Percentiles rank a stretch among this genome's conserved stretches.
phyloP scores from a whole-genome alignment of 345 rosid species.

The Acer saccharum region DNA sequence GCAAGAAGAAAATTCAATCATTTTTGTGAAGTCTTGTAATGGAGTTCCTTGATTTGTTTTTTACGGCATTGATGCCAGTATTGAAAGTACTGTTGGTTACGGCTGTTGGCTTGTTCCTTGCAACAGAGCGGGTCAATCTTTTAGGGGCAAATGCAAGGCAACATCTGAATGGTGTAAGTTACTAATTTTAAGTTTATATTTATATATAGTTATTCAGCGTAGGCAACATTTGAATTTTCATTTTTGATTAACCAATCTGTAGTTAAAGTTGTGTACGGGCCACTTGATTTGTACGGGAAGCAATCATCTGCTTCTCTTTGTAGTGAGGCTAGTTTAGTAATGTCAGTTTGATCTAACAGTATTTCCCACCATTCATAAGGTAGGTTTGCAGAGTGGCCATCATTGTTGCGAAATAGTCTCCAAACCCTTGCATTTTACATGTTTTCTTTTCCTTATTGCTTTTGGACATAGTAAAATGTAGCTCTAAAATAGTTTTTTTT shows the following conservation, averaged over 20 bases:
- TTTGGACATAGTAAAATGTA: too few relatives aligned
- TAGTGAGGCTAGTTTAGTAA: background rate
- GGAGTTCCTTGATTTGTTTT: conserved; percentile 32
- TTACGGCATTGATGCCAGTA: conserved; percentile 38
- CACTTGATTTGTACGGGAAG: background rate
- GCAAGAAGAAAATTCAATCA: too few relatives aligned
- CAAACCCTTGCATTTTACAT: too few relatives aligned
- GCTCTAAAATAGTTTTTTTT: too few relatives aligned
- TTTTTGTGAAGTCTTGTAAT: too few relatives aligned
- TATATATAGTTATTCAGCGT: too few relatives aligned
- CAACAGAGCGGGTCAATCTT: conserved; percentile 29
- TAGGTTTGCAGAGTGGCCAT: too few relatives aligned
- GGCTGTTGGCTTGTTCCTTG: conserved; percentile 31
- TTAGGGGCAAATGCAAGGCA: conserved; percentile 25
- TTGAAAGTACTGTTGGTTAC: too few relatives aligned
- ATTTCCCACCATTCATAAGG: too few relatives aligned
- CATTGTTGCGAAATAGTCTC: too few relatives aligned
- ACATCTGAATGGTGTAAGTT: conserved; percentile 27
- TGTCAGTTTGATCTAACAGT: too few relatives aligned
- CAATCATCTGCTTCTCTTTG: background rate
- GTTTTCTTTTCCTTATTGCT: too few relatives aligned
- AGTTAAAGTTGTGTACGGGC: background rate
- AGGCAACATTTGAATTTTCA: background rate
- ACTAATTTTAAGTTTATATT: background rate
- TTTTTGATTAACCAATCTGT: background rate